Evolutionary conservation across 2,329 filamentous ascomycete species (phyloP), one percentile per base, ranked within the genome.

Genomic region (Dryadomyces quercus-mongolicae): DNA sequence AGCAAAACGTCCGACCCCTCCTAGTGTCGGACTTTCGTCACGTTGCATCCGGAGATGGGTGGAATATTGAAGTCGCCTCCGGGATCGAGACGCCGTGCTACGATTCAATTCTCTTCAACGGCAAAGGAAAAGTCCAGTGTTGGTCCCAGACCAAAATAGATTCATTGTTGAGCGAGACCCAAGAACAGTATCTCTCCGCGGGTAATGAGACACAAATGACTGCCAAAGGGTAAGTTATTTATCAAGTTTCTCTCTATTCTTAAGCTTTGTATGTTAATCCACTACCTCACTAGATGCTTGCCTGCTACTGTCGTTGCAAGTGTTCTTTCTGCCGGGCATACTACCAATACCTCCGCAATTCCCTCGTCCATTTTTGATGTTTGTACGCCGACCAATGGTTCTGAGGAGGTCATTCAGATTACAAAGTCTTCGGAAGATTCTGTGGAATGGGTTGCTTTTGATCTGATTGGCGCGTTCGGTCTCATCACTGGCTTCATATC

Each of bases 21-120:
- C 57, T 82, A 5, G 65, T 84, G 2, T 73, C 74, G 1, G 82
- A 85, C 58, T 79, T 76, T 69, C 73, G 72, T 13, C 74, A 78
- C 55, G 67, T 77, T 10, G 77, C 75, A 0, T 82, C 78, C 0
- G 63, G 52, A 10, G 53, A 61, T 7, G 55, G 56, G n/a, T 60
- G 57, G 57, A 51, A 52, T 4, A 68, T 76, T 16, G 70, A 74
- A 2, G 38, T 68, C 0, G 68, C 64, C 0, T 67, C 75, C 1
- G 70, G 70, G 5, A 65, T 78, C 9, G 76, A 80, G 54, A 70
- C 70, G 21, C 69, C 72, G 0, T 85, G 82, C 66, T 78, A 78
- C 57, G 81, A 84, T 60, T 74, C 79, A 0, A 67, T 85, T 15
- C 65, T 85, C 12, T 70, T 85, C 51, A 84, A 85, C 55, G 82